Evolutionary conservation across 257 asterid species (phyloP), one percentile per base, ranked within the genome.

Genomic region (Ballota nigra): DNA sequence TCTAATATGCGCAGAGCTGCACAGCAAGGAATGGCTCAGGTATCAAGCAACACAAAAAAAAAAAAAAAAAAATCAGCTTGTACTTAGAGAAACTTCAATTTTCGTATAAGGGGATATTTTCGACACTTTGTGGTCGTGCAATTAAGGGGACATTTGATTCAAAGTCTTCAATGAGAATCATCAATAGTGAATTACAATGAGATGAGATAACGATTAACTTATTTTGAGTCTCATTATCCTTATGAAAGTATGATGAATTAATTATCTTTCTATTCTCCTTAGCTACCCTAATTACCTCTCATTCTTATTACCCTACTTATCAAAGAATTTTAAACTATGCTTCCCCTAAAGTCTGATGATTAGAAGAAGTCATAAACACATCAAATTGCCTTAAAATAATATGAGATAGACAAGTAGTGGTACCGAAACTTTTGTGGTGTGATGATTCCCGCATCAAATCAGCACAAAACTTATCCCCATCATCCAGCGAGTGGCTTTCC

Each of bases 1-100:
- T 92, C 96, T 72, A 89, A 72, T 72, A 92, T 92, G 64, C 96
- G 96, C 75, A 89, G 68, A 36, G 96, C 96, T 92, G 88, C 79
- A 56, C 59, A 36, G 33, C 52, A 40, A 15, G 28, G 43, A 62
- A 24, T 5, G 55, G 34, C 8, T 6, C 19, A 20, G 3, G 12
- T 0, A 5, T 52, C 13, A 69, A n/a, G 38, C 34, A 52, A 7
- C 28, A 26, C 51, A 60, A 43, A 52, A 20, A 0, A 34, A 62
- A 33, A 12, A 60, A 43, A 52, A 20, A 0, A 34, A 62, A 33
- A 12, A 29, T 41, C 58, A 77, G 71, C 13, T 0, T 31, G 0
- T 22, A 69, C 13, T 5, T 47, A 5, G 1, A 47, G 9, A 43
- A 13, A 43, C 15, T 12, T 4, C 18, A 13, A 15, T 41, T 41